A percentile compares a stretch with the other conserved stretches of the same genome.
phyloP scores from a whole-genome alignment of 2,329 filamentous ascomycete genomes.

The Penicillium sp. region DNA sequence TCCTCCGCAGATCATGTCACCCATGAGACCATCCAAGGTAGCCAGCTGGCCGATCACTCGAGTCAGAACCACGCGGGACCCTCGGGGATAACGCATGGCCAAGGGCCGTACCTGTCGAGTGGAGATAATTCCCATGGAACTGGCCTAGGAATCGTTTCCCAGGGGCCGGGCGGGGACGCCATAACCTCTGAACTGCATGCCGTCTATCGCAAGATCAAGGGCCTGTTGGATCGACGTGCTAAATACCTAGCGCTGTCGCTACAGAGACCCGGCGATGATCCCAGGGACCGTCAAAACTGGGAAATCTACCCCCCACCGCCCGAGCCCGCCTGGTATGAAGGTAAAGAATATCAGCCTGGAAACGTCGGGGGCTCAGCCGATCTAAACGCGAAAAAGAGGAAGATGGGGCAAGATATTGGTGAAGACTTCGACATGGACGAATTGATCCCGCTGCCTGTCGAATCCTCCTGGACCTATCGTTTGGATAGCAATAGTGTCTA shows the following conservation, averaged over 20 bases:
- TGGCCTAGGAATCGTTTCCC: slow-evolving; percentile 57
- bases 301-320: slow-evolving; percentile 88
- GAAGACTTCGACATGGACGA: slow-evolving; percentile 88
- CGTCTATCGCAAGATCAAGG: slow-evolving; percentile 89
- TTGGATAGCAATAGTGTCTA: slow-evolving; percentile 86
- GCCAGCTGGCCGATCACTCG: slow-evolving; percentile 44
- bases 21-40: slow-evolving; percentile 10
- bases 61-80: slow-evolving; percentile 53
- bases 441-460: slow-evolving; percentile 69
- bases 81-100: slow-evolving; percentile 55
- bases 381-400: slow-evolving; percentile 63
- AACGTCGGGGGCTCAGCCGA: slow-evolving; percentile 41
- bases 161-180: slow-evolving; percentile 72
- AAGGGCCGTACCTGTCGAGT: slow-evolving; percentile 54
- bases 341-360: slow-evolving; percentile 46
- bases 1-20: slow-evolving; percentile 7
- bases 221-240: slow-evolving; percentile 81
- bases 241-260: slow-evolving; percentile 86
- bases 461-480: slow-evolving; percentile 71
- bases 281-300: slow-evolving; percentile 81
- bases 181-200: slow-evolving; percentile 80
- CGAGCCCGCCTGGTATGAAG: slow-evolving; percentile 81
- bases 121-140: slow-evolving; percentile 60
- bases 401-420: slow-evolving; percentile 86
- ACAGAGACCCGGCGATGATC: slow-evolving; percentile 81